A percentile compares a stretch with the other conserved stretches of the same genome.
phyloP scores from a whole-genome alignment of 192 early-diverging fungal genomes.

The Coemansia sp. region DNA sequence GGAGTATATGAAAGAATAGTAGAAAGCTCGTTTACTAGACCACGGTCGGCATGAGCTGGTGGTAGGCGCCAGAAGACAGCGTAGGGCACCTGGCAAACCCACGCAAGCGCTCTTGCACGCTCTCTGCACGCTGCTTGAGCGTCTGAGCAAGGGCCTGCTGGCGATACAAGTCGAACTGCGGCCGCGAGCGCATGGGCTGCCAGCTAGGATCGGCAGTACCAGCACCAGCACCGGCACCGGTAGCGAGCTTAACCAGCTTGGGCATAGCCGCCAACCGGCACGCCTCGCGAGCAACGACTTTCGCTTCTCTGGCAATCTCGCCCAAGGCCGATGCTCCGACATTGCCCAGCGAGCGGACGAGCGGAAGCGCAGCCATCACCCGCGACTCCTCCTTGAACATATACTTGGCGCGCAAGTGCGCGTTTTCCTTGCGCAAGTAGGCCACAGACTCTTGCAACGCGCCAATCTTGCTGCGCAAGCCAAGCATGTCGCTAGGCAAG shows the following conservation, averaged over 20 bases:
- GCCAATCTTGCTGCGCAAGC: slow-evolving; percentile 42
- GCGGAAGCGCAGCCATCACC: slow-evolving; percentile 10
- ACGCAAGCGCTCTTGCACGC: slow-evolving; percentile 42
- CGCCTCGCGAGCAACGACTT: slow-evolving; percentile 31
- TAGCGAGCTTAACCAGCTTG: slow-evolving; percentile 27
- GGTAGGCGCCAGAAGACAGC: background rate
- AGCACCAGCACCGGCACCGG: too few species aligned
- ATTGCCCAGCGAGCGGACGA: background rate
- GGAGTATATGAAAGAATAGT: background rate
- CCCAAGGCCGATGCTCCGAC: background rate
- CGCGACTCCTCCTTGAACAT: slow-evolving; percentile 12
- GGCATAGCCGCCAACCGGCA: slow-evolving; percentile 42
- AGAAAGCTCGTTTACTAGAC: background rate
- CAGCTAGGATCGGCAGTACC: slow-evolving; percentile 4
- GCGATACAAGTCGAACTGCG: slow-evolving; percentile 50
- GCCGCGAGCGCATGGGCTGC: slow-evolving; percentile 36
- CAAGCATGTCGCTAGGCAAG: slow-evolving; percentile 60
- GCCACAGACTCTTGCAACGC: slow-evolving; percentile 72
- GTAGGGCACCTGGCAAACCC: slow-evolving; percentile 9
- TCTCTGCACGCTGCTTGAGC: slow-evolving; percentile 38
- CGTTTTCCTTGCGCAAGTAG: slow-evolving; percentile 82
- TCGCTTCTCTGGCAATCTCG: slow-evolving; percentile 31
- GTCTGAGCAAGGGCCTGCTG: slow-evolving; percentile 52
- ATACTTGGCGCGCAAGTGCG: slow-evolving; percentile 69
- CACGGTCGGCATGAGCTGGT: background rate